Conservation (phyloP, 768 basidiomycete genomes). For the Austroboletus eburneus region DNA sequence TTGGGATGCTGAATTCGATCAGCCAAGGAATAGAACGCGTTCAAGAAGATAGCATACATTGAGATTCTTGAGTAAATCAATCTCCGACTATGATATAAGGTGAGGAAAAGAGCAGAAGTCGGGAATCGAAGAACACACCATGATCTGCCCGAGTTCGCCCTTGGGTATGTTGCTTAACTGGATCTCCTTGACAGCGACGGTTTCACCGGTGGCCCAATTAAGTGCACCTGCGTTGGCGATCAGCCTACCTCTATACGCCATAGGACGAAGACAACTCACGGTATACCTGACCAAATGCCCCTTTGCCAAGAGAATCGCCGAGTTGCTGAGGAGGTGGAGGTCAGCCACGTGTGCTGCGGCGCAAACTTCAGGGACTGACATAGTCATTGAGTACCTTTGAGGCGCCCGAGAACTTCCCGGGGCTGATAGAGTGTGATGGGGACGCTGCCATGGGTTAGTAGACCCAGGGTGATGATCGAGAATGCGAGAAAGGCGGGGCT, state of each 20-base stretch:
- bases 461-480: neutral
- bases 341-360: slow-evolving; percentile 5
- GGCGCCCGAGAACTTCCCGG: slow-evolving; percentile 29
- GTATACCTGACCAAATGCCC: slow-evolving; percentile 96
- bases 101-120: slow-evolving; percentile 6
- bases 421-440: slow-evolving; percentile 16
- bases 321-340: slow-evolving; percentile 63
- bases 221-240: slow-evolving; percentile 63
- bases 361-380: slow-evolving; percentile 34
- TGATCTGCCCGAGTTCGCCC: slow-evolving; percentile 92
- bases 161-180: slow-evolving; percentile 91
- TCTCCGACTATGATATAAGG: slow-evolving; percentile 70
- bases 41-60: slow-evolving; percentile 52
- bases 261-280: slow-evolving; percentile 48
- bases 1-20: slow-evolving; percentile 70
- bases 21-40: slow-evolving; percentile 3
- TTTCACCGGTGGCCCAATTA: slow-evolving; percentile 96
- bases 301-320: slow-evolving; percentile 93
- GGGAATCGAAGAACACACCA: slow-evolving; percentile 48
- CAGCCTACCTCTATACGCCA: slow-evolving; percentile 65
- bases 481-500: neutral
- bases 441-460: slow-evolving; percentile 21
- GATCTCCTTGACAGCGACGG: slow-evolving; percentile 98
- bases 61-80: slow-evolving; percentile 94
- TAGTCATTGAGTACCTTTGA: slow-evolving; percentile 65